Evolutionary conservation across 2,329 filamentous ascomycete genomes (phyloP).

Genomic region (Magnaporthiopsis rhizophila): DNA sequence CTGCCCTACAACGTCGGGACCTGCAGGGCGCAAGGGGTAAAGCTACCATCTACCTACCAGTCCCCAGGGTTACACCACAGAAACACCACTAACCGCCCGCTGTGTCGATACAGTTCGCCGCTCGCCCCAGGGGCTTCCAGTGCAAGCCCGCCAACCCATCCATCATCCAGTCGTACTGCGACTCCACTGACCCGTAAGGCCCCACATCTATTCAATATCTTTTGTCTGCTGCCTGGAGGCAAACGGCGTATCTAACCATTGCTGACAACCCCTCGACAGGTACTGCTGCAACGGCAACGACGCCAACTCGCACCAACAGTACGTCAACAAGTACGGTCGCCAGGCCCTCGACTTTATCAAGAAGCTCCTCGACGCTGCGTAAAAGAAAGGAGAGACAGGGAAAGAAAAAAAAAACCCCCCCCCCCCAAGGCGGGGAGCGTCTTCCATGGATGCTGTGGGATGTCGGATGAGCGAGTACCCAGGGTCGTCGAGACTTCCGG

Average conservation of each 20-base stretch:
- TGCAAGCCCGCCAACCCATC: constrained; percentile 40
- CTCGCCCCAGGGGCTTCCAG: constrained; percentile 47
- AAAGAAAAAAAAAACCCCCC: too few species aligned
- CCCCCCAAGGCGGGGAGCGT: too few species aligned
- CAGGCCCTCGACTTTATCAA: constrained; percentile 54
- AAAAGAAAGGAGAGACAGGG: neutral
- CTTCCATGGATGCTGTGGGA: too few species aligned
- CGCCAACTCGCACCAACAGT: constrained; percentile 51
- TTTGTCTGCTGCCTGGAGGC: neutral
- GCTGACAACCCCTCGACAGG: neutral
- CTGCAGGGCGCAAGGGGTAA: constrained; percentile 47
- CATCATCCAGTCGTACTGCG: constrained; percentile 59
- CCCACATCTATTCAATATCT: constrained; percentile 10
- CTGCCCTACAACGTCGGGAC: constrained; percentile 54
- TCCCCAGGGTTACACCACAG: neutral
- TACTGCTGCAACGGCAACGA: constrained; percentile 56
- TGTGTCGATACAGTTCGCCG: constrained; percentile 42
- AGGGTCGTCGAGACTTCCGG: too few species aligned
- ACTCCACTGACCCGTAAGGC: constrained; percentile 42
- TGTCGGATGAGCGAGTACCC: too few species aligned
- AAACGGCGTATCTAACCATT: neutral
- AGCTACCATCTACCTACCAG: neutral
- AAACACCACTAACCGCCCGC: neutral
- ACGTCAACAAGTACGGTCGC: constrained; percentile 53
- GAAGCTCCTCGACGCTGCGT: constrained; percentile 15